phyloP scores from a whole-genome alignment of 2,329 filamentous ascomycete species.

The Epichloe uncinata region DNA sequence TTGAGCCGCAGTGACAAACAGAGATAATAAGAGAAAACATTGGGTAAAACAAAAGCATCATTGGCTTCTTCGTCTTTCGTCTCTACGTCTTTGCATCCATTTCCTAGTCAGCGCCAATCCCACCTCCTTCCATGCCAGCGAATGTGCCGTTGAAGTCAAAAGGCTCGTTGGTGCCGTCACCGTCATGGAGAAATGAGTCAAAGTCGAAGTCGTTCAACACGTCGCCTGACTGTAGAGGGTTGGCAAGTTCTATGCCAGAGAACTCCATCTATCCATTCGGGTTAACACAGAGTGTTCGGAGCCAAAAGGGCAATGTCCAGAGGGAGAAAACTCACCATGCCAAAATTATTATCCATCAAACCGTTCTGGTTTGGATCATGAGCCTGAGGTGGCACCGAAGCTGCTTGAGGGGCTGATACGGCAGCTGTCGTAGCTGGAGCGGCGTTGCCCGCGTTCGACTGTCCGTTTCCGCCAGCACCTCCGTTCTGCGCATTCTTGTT shows the following conservation, averaged over 20 bases:
- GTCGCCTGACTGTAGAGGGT: constrained; percentile 38
- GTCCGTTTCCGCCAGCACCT: constrained; percentile 16
- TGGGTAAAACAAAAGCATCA: neutral
- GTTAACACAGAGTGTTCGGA: constrained; percentile 5
- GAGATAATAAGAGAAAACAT: constrained; percentile 12
- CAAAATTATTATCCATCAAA: constrained; percentile 34
- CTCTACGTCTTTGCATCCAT: neutral
- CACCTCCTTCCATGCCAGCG: constrained; percentile 38
- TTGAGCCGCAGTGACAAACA: constrained; percentile 16
- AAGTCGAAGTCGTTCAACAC: constrained; percentile 55
- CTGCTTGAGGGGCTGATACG: constrained; percentile 17
- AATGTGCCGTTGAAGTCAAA: constrained; percentile 45
- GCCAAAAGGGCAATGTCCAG: too few species aligned
- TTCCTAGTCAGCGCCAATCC: constrained; percentile 44
- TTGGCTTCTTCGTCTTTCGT: constrained; percentile 1
- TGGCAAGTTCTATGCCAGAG: constrained; percentile 38
- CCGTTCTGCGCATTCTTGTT: constrained; percentile 18
- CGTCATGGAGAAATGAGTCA: constrained; percentile 51
- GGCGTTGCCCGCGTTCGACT: constrained; percentile 7
- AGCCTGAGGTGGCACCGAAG: constrained; percentile 22
- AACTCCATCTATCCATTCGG: constrained; percentile 29
- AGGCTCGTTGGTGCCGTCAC: constrained; percentile 28
- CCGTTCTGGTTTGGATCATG: constrained; percentile 34
- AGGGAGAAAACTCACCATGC: constrained; percentile 29
- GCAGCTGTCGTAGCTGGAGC: constrained; percentile 11